Evolutionary conservation across 2,329 filamentous ascomycete species (phyloP).

Genomic region (Diaporthe sp.): DNA sequence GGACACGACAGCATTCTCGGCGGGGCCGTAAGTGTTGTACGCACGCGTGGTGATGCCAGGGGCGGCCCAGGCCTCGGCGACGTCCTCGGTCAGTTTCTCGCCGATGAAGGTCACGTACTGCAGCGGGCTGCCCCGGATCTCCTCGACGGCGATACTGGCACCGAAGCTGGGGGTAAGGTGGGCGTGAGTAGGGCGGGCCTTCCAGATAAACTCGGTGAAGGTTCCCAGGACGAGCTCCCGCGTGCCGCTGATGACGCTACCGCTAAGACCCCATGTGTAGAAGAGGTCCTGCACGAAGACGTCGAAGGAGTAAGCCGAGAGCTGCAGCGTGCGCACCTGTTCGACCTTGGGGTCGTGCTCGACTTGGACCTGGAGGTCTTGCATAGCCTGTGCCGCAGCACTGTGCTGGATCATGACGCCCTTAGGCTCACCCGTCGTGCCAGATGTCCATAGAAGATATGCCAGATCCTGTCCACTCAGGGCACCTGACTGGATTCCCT

Average conservation of each 20-base stretch:
- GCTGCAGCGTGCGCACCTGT: conserved; percentile 30
- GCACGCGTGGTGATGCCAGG: conserved; percentile 41
- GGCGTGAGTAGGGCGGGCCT: conserved; percentile 28
- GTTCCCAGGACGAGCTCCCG: conserved; percentile 69
- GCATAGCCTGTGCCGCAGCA: conserved; percentile 53
- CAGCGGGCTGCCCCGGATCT: conserved; percentile 23
- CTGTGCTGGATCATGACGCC: conserved; percentile 51
- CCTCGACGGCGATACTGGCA: conserved; percentile 43
- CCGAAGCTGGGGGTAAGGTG: conserved; percentile 33
- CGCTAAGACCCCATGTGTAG: conserved; percentile 72
- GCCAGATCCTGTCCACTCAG: conserved; percentile 43
- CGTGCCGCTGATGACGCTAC: conserved; percentile 69
- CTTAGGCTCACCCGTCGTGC: conserved; percentile 52
- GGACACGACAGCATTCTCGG: conserved; percentile 44
- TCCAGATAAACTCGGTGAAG: conserved; percentile 48
- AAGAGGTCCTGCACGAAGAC: conserved; percentile 73
- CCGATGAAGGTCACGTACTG: conserved; percentile 51
- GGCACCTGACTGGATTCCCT: conserved; percentile 13
- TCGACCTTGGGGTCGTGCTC: conserved; percentile 46
- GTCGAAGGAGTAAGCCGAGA: conserved; percentile 34
- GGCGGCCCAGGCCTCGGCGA: conserved; percentile 55
- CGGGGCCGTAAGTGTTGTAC: conserved; percentile 35
- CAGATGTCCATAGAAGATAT: conserved; percentile 52
- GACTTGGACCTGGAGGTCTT: conserved; percentile 52
- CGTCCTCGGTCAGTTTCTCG: conserved; percentile 50